Evolutionary conservation across 257 asterid genomes (phyloP), one percentile per base, ranked within the genome.

Genomic region (Linaria vulgaris): DNA sequence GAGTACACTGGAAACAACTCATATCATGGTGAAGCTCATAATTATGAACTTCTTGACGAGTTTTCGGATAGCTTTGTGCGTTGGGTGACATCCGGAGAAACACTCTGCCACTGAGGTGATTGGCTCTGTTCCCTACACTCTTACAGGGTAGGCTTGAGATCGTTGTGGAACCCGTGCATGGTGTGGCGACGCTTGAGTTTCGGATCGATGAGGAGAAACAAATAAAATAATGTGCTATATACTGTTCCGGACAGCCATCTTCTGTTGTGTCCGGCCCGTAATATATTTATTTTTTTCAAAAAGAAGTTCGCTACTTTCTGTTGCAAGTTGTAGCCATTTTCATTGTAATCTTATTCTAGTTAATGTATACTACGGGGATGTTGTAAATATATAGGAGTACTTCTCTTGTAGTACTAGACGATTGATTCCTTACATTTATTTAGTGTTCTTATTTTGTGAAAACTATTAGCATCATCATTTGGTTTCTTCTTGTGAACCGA

Each of bases 1-100:
- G 81, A 70, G 75, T 71, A 72, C 48, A 58, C 73, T 31, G 86
- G 80, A 67, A 68, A 77, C 13, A 88, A 76, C 63, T 24, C 70
- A 69, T 70, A 74, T 39, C 73, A 69, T 25, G 76, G 70, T 9
- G 95, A 85, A 67, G 64, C 53, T 66, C 85, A 50, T 47, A 56
- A 56, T 55, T 27, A 61, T 74, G 91, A 82, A 80, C 83, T 83
- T 69, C 83, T 58, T 10, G 95, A 86, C 76, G 95, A 86, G 56
- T 87, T 77, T 78, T 85, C 98, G n/a, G 96, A 86, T 73, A 83
- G 81, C 78, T 91, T 91, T 83, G 95, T 76, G 64, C 81, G 64
- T 7, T 91, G 98, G 98, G 96, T 91, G 50, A 82, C 76, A 31
- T 43, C 17, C 31, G 98, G 98, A 49, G 98, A 91, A 82, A 63